These are phyloP conservation scores for Hypoxylon fragiforme DNA, from an alignment of 495 filamentous ascomycete species.

Conservation along the genomic window DNA sequence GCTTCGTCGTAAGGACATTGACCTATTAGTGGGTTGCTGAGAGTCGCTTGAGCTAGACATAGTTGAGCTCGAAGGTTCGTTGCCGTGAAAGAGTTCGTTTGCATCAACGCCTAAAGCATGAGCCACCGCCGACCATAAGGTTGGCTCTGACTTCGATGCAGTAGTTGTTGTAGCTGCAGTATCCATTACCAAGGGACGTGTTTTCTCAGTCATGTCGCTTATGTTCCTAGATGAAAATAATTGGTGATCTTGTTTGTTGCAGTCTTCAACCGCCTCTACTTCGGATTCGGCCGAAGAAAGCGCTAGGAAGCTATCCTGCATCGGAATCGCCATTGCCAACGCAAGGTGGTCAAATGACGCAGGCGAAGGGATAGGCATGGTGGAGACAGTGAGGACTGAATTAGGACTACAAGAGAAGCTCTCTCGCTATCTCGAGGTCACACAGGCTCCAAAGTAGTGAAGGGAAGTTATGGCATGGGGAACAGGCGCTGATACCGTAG, in stretches of 20 bases:
- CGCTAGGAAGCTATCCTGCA: conserved; percentile 18
- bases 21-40: neutral
- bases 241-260: neutral
- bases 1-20: neutral
- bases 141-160: too few species aligned
- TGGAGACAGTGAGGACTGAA: neutral
- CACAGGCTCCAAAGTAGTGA: neutral
- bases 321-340: conserved; percentile 3
- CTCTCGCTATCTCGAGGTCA: neutral
- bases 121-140: conserved; percentile 32
- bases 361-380: neutral
- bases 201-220: conserved; percentile 2
- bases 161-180: conserved; percentile 7
- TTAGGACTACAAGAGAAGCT: neutral
- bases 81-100: conserved; percentile 21
- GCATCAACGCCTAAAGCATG: conserved; percentile 31
- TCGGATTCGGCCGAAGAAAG: conserved; percentile 15
- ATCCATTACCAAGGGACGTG: conserved; percentile 2
- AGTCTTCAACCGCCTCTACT: conserved; percentile 2
- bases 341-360: neutral
- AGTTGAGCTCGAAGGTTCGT: conserved; percentile 11
- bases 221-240: neutral
- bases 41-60: conserved; percentile 9
- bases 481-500: too few species aligned
- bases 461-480: too few species aligned